Evolutionary conservation across 2,329 filamentous ascomycete species (phyloP).

Genomic region (Ophiosphaerella herpotricha): DNA sequence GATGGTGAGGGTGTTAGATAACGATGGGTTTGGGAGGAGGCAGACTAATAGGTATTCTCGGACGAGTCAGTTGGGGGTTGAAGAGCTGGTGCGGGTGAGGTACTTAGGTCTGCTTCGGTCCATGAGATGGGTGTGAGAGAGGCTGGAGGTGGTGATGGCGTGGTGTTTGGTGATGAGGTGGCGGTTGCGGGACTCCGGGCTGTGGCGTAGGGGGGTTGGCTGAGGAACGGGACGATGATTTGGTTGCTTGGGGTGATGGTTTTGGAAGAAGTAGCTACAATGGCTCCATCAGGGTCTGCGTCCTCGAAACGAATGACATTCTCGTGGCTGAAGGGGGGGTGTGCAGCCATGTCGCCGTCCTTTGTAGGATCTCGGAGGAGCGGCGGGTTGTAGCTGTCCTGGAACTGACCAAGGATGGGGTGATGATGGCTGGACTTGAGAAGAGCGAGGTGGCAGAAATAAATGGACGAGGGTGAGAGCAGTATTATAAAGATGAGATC

Average conservation of each 20-base stretch:
- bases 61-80: constrained; percentile 1
- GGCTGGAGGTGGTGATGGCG: constrained; percentile 1
- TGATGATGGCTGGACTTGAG: not conserved
- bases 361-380: not conserved
- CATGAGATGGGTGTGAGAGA: constrained; percentile 12
- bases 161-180: not conserved
- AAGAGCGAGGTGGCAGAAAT: not conserved
- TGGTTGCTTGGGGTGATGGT: constrained; percentile 1
- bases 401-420: not conserved
- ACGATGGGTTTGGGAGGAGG: constrained; percentile 15
- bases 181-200: constrained; percentile 1
- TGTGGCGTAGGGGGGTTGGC: not conserved
- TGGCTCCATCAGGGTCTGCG: not conserved
- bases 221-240: constrained; percentile 12
- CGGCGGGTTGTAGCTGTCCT: not conserved
- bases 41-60: constrained; percentile 24
- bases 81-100: not conserved
- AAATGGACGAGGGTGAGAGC: not conserved
- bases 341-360: not conserved
- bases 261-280: not conserved
- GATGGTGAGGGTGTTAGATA: constrained; percentile 14
- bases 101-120: constrained; percentile 22
- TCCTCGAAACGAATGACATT: constrained; percentile 2
- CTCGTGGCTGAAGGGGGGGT: constrained; percentile 12
- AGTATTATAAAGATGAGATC: not conserved